phyloP scores from a whole-genome alignment of 306 rosid species.

The Leucaena leucocephala region DNA sequence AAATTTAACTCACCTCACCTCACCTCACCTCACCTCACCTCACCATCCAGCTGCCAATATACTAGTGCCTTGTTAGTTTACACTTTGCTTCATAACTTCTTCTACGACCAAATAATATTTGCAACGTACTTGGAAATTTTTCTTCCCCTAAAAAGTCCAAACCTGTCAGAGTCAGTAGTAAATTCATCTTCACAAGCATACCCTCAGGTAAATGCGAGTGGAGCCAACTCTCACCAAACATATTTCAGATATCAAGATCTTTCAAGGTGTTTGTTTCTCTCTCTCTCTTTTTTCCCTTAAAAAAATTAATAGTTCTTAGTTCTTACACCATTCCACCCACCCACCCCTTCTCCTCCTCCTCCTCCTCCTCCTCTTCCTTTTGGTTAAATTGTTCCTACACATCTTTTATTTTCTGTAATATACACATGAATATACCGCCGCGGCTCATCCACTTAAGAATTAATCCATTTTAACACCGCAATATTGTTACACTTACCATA shows the following conservation, averaged over 20 bases:
- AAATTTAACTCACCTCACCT: no score
- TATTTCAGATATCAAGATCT: slow-evolving; percentile 24
- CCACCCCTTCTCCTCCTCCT: no score
- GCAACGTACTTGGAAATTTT: background rate
- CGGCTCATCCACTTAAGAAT: background rate
- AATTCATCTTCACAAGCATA: background rate
- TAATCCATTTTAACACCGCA: slow-evolving; percentile 6
- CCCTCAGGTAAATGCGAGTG: background rate
- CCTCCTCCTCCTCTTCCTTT: background rate
- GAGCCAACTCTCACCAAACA: background rate
- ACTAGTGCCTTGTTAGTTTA: no score
- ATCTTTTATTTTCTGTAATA: background rate
- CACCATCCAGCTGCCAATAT: no score
- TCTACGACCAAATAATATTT: background rate
- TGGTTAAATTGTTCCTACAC: background rate
- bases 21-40: no score
- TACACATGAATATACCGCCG: background rate
- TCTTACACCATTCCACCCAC: background rate
- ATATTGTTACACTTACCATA: slow-evolving; percentile 23
- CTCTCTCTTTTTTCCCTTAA: background rate
- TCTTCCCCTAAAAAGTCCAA: background rate
- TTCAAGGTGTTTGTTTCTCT: slow-evolving; percentile 1
- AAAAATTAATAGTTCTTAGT: background rate
- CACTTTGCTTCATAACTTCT: no score
- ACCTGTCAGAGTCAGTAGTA: background rate